Evolutionary conservation across 2,329 filamentous ascomycete species (phyloP).

Genomic region (Phialophora expanda): DNA sequence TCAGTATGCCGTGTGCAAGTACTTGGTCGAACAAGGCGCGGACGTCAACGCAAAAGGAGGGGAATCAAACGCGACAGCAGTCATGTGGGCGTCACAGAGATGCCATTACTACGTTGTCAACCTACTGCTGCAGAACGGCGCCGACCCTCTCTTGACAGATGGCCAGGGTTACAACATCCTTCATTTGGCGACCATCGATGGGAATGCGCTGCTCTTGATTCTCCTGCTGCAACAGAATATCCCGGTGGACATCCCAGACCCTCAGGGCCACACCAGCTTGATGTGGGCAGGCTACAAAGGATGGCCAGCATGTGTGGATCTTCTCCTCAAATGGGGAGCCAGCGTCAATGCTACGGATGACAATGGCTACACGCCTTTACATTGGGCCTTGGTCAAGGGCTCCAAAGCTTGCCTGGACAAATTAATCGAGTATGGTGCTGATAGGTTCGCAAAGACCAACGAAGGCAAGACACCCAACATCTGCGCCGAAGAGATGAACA

Average conservation of each 20-base stretch:
- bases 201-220: slow-evolving; percentile 87
- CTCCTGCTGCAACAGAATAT: slow-evolving; percentile 94
- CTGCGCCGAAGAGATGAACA: slow-evolving; percentile 90
- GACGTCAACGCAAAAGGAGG: slow-evolving; percentile 94
- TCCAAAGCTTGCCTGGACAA: slow-evolving; percentile 89
- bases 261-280: slow-evolving; percentile 86
- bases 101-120: slow-evolving; percentile 97
- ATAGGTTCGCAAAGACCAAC: slow-evolving; percentile 86
- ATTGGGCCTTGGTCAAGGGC: slow-evolving; percentile 96
- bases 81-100: slow-evolving; percentile 95
- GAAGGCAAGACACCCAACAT: slow-evolving; percentile 88
- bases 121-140: slow-evolving; percentile 86
- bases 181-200: slow-evolving; percentile 95
- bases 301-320: slow-evolving; percentile 85
- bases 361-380: slow-evolving; percentile 89
- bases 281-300: slow-evolving; percentile 99
- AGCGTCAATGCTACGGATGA: slow-evolving; percentile 90
- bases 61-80: slow-evolving; percentile 89
- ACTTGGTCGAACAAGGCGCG: slow-evolving; percentile 82
- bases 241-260: slow-evolving; percentile 86
- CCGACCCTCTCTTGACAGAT: slow-evolving; percentile 89
- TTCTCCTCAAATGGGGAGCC: slow-evolving; percentile 93
- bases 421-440: slow-evolving; percentile 91
- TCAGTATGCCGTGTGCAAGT: slow-evolving; percentile 95
- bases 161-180: slow-evolving; percentile 97